phyloP scores from a whole-genome alignment of 2,329 filamentous ascomycete species.

The Polytolypa hystricis region DNA sequence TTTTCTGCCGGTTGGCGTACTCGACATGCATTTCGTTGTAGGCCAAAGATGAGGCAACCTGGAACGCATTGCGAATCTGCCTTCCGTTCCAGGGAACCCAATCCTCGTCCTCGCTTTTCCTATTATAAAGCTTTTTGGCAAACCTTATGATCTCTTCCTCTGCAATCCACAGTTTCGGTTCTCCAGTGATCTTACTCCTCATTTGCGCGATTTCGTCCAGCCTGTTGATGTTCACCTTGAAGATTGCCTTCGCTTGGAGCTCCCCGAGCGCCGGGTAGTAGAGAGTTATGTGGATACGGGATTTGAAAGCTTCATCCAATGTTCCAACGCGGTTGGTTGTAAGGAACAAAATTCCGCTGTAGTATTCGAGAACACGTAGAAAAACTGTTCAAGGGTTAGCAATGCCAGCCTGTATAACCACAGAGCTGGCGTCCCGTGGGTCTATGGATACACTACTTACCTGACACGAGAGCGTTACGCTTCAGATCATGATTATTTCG shows the following conservation, averaged over 20 bases:
- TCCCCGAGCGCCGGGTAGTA: conserved; percentile 27
- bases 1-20: too few relatives aligned
- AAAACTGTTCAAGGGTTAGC: conserved; percentile 27
- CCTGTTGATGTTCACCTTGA: conserved; percentile 15
- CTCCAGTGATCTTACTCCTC: too few relatives aligned
- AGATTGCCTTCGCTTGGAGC: conserved; percentile 13
- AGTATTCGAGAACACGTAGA: conserved; percentile 39
- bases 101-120: too few relatives aligned
- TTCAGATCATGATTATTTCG: conserved; percentile 24
- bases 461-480: conserved; percentile 33
- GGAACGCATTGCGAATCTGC: conserved; percentile 28
- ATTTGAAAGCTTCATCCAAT: conserved; percentile 42
- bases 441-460: conserved; percentile 6
- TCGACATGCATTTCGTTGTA: conserved; percentile 14
- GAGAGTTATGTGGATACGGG: conserved; percentile 36
- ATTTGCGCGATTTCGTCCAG: too few relatives aligned
- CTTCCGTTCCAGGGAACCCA: conserved; percentile 24
- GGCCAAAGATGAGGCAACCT: conserved; percentile 24
- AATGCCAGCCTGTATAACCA: not conserved
- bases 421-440: too few relatives aligned
- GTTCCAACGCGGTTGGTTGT: conserved; percentile 42
- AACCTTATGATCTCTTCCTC: conserved; percentile 10
- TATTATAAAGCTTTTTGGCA: too few relatives aligned
- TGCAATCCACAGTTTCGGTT: conserved; percentile 9
- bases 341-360: conserved; percentile 38